Evolutionary conservation across 768 basidiomycete species (phyloP), one percentile per base, ranked within the genome.

Genomic region (Trametes maxima): DNA sequence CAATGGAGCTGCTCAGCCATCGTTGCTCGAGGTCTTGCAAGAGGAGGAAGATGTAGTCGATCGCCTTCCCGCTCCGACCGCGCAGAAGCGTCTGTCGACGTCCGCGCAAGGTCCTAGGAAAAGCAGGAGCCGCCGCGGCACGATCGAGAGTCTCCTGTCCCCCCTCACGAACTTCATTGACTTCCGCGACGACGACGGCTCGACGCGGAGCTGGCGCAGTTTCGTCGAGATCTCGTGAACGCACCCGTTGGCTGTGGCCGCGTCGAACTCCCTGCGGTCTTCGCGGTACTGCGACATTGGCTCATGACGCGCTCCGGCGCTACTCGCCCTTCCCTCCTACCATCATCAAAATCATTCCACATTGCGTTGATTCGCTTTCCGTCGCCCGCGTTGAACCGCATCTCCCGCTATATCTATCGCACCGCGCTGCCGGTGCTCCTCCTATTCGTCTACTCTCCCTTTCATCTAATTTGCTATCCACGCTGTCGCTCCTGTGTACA

Each of bases 121-220:
- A 11, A 68, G 60, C 42, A 70, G 68, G 55, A 77, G 67, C 48
- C 73, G 79, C 21, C 70, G 78, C 53, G 71, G 76, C 46, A 85
- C 85, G 16, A 53, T 80, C 43, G 78, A 80, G 45, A 75, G 76
- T 33, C 82, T 84, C 79, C 80, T 86, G 61, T 81, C 83, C 43
- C 68, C 71, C 0, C 75, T 87, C 47, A 79, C 79, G 62, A 86
- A 85, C 65, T 88, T 88, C 72, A 87, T 88, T 57, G 86, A 88
- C 68, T 73, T 88, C 51, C 78, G 78, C 57, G 82, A 84, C 37
- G 75, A 74, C 42, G 73, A 79, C 28, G 60, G 67, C n/a, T 70
- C 76, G 22, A 73, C 75, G 4, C 82, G 84, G 75, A 78, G 78
- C 54, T 88, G 85, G 86, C 76, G 85, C 64, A 85, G 84, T 72